phyloP scores from a whole-genome alignment of 2,329 filamentous ascomycete species.

The Aspergillus costaricaensis region DNA sequence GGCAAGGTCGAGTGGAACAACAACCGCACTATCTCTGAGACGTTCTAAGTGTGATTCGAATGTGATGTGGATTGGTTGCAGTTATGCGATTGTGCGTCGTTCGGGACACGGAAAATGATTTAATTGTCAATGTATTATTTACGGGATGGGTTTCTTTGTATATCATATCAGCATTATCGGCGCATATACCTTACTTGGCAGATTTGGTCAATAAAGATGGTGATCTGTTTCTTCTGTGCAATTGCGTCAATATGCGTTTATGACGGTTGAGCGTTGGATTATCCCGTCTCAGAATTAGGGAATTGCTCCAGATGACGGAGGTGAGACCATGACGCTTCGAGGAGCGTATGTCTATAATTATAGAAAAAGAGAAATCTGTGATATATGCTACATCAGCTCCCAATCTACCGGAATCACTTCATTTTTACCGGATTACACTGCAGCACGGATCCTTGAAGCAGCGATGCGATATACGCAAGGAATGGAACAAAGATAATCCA shows the following conservation, averaged over 20 bases:
- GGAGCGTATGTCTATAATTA: too few species aligned
- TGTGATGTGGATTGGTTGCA: neutral
- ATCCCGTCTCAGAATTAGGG: too few species aligned
- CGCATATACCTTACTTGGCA: constrained; percentile 26
- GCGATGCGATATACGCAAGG: neutral
- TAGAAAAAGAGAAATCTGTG: too few species aligned
- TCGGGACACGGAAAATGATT: constrained; percentile 7
- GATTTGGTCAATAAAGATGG: constrained; percentile 5
- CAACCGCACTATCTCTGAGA: constrained; percentile 29
- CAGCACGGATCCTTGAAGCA: neutral
- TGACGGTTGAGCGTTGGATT: neutral
- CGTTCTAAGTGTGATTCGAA: constrained; percentile 22
- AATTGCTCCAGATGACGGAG: too few species aligned
- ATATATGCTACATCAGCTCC: neutral
- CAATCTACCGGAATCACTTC: neutral
- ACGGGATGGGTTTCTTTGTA: constrained; percentile 21
- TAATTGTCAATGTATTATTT: constrained; percentile 32
- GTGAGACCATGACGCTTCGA: too few species aligned
- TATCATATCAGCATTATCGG: constrained; percentile 35
- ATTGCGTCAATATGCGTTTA: neutral
- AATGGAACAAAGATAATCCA: neutral
- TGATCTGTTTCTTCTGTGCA: neutral
- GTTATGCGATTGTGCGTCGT: constrained; percentile 13
- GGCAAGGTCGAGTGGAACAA: constrained; percentile 58
- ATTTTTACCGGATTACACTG: neutral